Evolutionary conservation across 495 filamentous ascomycete species (phyloP).

Genomic region (Xylaria sp.): DNA sequence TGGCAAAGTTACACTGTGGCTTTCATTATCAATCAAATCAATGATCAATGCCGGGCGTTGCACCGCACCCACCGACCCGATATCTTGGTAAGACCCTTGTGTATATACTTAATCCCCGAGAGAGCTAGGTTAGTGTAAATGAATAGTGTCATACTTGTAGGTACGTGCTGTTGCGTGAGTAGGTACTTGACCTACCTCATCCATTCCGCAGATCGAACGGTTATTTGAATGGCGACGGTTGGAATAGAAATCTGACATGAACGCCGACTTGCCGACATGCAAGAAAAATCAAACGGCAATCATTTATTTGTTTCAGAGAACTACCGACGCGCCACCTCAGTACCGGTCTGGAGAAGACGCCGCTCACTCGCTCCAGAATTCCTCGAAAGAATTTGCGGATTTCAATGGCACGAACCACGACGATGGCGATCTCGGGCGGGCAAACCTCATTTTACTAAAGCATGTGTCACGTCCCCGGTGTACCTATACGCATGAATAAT

Average conservation of each 20-base stretch:
- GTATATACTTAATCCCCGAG: slow-evolving; percentile 12
- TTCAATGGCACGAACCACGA: background rate
- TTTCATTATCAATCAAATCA: slow-evolving; percentile 18
- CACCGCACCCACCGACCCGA: slow-evolving; percentile 20
- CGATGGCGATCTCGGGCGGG: background rate
- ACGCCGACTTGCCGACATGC: background rate
- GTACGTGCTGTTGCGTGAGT: background rate
- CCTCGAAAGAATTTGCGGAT: background rate
- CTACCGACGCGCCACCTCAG: background rate
- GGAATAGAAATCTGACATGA: slow-evolving; percentile 1
- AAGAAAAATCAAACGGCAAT: background rate
- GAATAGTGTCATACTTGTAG: background rate
- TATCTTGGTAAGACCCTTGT: slow-evolving; percentile 24
- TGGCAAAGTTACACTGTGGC: background rate
- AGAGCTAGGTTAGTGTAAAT: background rate
- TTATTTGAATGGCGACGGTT: background rate
- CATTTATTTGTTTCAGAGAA: background rate
- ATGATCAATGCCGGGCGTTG: slow-evolving; percentile 1
- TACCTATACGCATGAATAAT: background rate
- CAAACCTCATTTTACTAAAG: background rate
- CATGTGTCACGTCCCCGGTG: background rate
- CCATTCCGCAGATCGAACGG: background rate
- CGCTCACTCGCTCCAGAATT: slow-evolving; percentile 1
- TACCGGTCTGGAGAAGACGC: background rate
- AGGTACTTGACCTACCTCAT: no score